Evolutionary conservation across 805 yeast genomes (phyloP).

Genomic region (Candida rishiriensis): DNA sequence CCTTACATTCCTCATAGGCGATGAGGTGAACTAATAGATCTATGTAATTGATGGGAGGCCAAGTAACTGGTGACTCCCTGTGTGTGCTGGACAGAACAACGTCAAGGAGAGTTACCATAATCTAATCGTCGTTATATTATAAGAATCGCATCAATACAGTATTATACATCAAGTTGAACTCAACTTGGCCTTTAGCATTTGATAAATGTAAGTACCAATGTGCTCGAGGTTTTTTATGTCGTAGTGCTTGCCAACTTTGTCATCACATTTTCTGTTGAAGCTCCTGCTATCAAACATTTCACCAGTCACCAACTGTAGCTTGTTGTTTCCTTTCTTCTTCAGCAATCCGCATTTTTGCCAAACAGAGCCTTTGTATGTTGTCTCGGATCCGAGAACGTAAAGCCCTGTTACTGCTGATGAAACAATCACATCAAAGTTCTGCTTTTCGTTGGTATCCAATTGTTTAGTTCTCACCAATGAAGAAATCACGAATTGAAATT

Average conservation of each 20-base stretch:
- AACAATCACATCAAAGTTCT: neutral
- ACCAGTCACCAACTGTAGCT: conserved; percentile 12
- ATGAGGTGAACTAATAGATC: too few species aligned
- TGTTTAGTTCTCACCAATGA: conserved; percentile 32
- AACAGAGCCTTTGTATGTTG: conserved; percentile 1
- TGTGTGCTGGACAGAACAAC: too few species aligned
- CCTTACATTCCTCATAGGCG: too few species aligned
- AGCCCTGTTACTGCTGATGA: conserved; percentile 14
- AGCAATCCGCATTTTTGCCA: neutral
- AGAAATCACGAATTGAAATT: conserved; percentile 29
- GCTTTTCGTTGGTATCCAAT: conserved; percentile 19
- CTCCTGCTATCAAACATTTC: conserved; percentile 12
- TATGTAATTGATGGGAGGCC: too few species aligned
- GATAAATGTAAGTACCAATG: conserved; percentile 20
- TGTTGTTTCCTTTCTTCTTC: neutral
- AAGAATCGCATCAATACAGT: neutral
- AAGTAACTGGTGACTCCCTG: too few species aligned
- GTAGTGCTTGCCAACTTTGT: conserved; percentile 4
- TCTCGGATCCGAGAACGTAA: conserved; percentile 10
- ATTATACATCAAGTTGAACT: neutral
- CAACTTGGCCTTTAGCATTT: conserved; percentile 13
- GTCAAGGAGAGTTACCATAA: too few species aligned
- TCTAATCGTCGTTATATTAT: too few species aligned
- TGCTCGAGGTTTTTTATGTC: conserved; percentile 21
- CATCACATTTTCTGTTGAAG: conserved; percentile 4